Evolutionary conservation across 306 rosid genomes (phyloP), one percentile per base, ranked within the genome.

Genomic region (Herpetospermum pedunculosum): DNA sequence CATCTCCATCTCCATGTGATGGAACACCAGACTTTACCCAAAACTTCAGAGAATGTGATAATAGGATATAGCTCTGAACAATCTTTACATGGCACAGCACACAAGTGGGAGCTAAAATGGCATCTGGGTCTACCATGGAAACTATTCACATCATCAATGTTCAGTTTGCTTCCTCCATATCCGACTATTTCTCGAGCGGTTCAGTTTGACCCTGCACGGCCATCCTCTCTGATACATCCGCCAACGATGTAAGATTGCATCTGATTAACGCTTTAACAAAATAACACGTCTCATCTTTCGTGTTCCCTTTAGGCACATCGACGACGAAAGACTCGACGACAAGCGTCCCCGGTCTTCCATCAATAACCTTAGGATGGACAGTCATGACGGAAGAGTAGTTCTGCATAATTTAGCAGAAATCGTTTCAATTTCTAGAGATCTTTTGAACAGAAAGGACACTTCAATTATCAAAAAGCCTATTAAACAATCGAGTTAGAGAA

Each of bases 151-250:
- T 15, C 59, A 46, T n/a, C 63, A 49, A 48, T 48, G 62, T 53
- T 50, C 21, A 44, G 74, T 43, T 44, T 55, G 81, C 49, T 54
- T 82, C 79, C 80, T 76, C 78, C 59, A 29, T 34, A 72, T n/a
- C 75, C 78, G 74, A 62, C 76, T 84, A 90, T 19, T 73, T 82
- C 68, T 83, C 80, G 81, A 91, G 83, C 18, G 88, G 89, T 75
- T 85, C 96, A 0, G 88, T 85, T 74, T 81, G 83, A 68, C 88
- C 97, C 83, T 80, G 96, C 83, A 88, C 92, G 0, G 99, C 99
- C 96, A 91, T 91, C 80, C 99, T 83, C 88, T 95, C 97, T 0
- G 99, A 95, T 81, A 95, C 97, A 76, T 89, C 96, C n/a, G 96
- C 92, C 84, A 95, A 85, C 16, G 99, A 88, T 79, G 90, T 95